These are phyloP conservation scores for Xylaria venustula DNA, from an alignment of 495 filamentous ascomycete genomes.

Conservation along the genomic window DNA sequence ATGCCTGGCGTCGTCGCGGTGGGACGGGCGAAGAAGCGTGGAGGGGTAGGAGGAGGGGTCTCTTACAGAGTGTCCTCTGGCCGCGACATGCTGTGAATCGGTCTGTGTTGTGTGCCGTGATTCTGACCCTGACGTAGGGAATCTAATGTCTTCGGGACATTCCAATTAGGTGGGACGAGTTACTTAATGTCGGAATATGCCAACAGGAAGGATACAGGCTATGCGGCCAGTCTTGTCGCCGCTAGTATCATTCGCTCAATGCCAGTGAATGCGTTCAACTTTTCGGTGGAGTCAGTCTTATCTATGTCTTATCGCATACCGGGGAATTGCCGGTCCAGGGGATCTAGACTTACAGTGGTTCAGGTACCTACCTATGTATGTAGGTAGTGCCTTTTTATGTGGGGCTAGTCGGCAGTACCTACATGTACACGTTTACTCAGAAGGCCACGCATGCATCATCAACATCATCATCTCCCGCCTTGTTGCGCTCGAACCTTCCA, in stretches of 20 bases:
- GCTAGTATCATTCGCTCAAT: background rate
- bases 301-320: conserved; percentile 22
- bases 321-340: conserved; percentile 4
- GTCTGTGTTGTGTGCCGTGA: conserved; percentile 5
- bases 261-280: conserved; percentile 10
- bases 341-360: background rate
- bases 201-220: too few relatives aligned
- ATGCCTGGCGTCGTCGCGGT: too few relatives aligned
- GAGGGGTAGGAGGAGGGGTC: conserved; percentile 20
- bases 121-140: too few relatives aligned
- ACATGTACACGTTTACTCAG: too few relatives aligned
- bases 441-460: conserved; percentile 2
- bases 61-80: conserved; percentile 86
- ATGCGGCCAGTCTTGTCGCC: too few relatives aligned
- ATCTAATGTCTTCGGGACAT: too few relatives aligned
- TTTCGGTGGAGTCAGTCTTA: conserved; percentile 18
- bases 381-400: too few relatives aligned
- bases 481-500: background rate
- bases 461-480: background rate
- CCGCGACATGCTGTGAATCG: conserved; percentile 64
- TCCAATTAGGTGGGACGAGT: too few relatives aligned
- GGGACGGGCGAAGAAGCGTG: conserved; percentile 5
- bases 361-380: background rate
- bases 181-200: too few relatives aligned
- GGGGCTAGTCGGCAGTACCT: conserved; percentile 7